Evolutionary conservation across 805 yeast species (phyloP), one percentile per base, ranked within the genome.

Genomic region (Ogataea trehalophila): DNA sequence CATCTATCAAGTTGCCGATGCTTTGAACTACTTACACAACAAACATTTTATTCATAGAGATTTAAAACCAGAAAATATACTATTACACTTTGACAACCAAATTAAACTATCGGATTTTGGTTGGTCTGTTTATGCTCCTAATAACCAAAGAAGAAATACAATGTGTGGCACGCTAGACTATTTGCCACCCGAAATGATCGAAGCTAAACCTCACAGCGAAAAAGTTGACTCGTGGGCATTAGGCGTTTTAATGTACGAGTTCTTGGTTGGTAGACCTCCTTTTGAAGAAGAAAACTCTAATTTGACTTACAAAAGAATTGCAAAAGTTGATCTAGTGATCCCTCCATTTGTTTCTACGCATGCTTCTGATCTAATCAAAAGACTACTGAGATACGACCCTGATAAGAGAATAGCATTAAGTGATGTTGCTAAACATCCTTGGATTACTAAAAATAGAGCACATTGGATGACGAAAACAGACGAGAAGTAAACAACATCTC

Each of bases 121-220:
- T 14, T 92, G 97, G 97, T 85, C 95, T 47, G 92, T 91, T 52
- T 81, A 81, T 55, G 76, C 86, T 0, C 79, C 80, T 1, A 68
- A 76, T 7, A 49, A 39, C 15, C 51, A 51, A 14, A 76, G 79
- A 52, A 71, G 97, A 58, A 74, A 81, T 15, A 92, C 98, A 0
- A 77, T 94, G 71, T 94, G 98, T 67, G 98, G 99, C 0, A 94
- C 99, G 0, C 71, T 92, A 37, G 98, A 94, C 66, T 92, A 92
- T 58, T 68, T 94, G 15, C 95, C 98, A 0, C 99, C 99, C 7
- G 99, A 92, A 67, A 83, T 94, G 86, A 87, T 92, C 6, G 94
- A 85, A 51, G 82, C 87, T 1, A 81, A 78, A 56, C 86, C 82
- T 11, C 94, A 92, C 58, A 92, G 86, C 56, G 75, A 74, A 45